Evolutionary conservation across 2,329 filamentous ascomycete species (phyloP).

Genomic region (Sarocladium kiliense): DNA sequence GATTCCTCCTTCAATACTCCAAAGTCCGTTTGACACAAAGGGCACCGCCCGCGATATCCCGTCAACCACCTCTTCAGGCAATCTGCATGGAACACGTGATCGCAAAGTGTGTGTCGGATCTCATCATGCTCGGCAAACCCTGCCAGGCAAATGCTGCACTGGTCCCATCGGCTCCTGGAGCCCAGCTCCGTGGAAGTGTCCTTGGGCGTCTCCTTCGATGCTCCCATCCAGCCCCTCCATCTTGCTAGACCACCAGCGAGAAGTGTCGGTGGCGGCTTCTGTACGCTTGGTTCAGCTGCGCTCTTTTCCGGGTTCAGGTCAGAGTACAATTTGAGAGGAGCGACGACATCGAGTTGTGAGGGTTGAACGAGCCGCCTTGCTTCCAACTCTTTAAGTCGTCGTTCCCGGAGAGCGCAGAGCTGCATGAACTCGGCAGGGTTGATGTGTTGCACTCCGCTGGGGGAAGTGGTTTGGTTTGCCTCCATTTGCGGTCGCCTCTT

Average conservation of each 20-base stretch:
- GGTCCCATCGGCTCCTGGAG: background rate
- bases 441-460: background rate
- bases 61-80: background rate
- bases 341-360: background rate
- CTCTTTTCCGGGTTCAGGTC: no score
- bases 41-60: background rate
- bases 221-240: background rate
- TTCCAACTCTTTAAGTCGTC: background rate
- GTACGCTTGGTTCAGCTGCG: no score
- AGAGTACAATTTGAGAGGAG: no score
- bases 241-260: background rate
- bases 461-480: background rate
- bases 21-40: background rate
- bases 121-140: background rate
- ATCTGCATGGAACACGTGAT: background rate
- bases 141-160: background rate
- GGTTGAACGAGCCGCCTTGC: background rate
- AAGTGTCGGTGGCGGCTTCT: background rate
- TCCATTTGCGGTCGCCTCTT: background rate
- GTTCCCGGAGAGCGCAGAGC: background rate
- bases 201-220: background rate
- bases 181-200: no score
- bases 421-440: background rate
- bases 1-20: background rate
- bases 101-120: background rate